These are phyloP conservation scores for Penicillium polonicum DNA, from an alignment of 2,329 filamentous ascomycete species.

Conservation along the genomic window DNA sequence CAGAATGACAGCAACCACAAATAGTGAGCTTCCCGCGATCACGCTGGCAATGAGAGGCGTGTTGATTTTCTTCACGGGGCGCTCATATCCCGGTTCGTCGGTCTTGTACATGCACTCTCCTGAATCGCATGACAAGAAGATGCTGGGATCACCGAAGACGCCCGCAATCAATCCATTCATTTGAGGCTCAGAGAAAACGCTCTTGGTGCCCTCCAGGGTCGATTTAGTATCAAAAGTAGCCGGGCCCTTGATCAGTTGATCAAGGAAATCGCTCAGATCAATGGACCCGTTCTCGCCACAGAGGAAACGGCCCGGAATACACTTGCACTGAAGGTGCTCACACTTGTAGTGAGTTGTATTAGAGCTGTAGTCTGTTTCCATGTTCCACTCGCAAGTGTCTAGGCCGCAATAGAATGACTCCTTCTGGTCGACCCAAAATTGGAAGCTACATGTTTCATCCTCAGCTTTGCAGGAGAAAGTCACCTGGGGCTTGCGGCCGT, in stretches of 20 bases:
- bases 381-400: slow-evolving; percentile 72
- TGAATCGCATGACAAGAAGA: slow-evolving; percentile 74
- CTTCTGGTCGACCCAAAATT: slow-evolving; percentile 93
- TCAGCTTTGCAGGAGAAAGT: slow-evolving; percentile 87
- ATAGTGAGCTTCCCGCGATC: slow-evolving; percentile 81
- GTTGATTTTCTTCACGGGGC: slow-evolving; percentile 91
- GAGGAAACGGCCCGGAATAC: slow-evolving; percentile 87
- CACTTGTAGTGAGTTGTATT: slow-evolving; percentile 87
- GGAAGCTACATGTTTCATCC: slow-evolving; percentile 81
- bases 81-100: slow-evolving; percentile 85
- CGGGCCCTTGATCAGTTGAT: slow-evolving; percentile 78
- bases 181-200: slow-evolving; percentile 75
- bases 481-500: slow-evolving; percentile 82
- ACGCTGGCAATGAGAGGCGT: slow-evolving; percentile 92
- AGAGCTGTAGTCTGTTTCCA: slow-evolving; percentile 64
- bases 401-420: slow-evolving; percentile 97
- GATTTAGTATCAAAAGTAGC: slow-evolving; percentile 73
- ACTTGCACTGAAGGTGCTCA: slow-evolving; percentile 79
- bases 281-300: slow-evolving; percentile 90
- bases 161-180: slow-evolving; percentile 88
- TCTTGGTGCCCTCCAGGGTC: slow-evolving; percentile 65
- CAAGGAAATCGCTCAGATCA: slow-evolving; percentile 86
- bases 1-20: slow-evolving; percentile 83
- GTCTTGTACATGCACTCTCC: slow-evolving; percentile 94
- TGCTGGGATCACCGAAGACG: slow-evolving; percentile 90